These are phyloP conservation scores for Rauvolfia tetraphylla DNA, from an alignment of 257 asterid genomes.

Conservation along the genomic window DNA sequence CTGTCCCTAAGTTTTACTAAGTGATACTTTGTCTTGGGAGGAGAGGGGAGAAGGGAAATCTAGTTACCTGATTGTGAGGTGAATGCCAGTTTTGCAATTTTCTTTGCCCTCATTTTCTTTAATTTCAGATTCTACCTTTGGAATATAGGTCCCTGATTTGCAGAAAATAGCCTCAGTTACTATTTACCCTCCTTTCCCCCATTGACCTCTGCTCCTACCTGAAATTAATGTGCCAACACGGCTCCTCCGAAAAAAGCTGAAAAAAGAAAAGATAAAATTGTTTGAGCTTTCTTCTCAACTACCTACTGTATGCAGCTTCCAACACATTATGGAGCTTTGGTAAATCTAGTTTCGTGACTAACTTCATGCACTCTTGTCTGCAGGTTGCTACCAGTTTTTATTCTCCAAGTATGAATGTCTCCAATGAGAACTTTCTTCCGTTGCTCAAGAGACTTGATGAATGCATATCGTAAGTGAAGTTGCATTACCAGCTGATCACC, in stretches of 20 bases:
- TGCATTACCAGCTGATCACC: neutral
- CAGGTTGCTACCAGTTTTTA: constrained; percentile 97
- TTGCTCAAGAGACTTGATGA: constrained; percentile 91
- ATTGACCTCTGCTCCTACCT: neutral
- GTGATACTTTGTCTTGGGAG: neutral
- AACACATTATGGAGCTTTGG: neutral
- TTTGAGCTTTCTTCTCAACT: neutral
- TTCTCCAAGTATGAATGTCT: constrained; percentile 84
- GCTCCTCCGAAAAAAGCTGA: neutral
- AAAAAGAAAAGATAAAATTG: neutral
- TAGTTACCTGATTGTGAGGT: neutral
- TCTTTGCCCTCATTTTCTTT: neutral
- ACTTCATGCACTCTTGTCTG: constrained; percentile 28
- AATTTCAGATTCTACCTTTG: neutral
- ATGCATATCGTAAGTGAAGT: constrained; percentile 80
- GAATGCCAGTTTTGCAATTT: neutral
- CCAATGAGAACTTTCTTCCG: constrained; percentile 77
- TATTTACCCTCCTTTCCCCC: neutral
- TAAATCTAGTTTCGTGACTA: constrained; percentile 18
- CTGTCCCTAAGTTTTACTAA: neutral
- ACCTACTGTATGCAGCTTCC: neutral
- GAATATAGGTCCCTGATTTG: neutral
- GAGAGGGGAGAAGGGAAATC: neutral
- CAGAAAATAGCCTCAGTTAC: neutral
- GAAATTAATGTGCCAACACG: neutral